Conservation (phyloP, 2,329 filamentous ascomycete species). For the Talaromyces amestolkiae region DNA sequence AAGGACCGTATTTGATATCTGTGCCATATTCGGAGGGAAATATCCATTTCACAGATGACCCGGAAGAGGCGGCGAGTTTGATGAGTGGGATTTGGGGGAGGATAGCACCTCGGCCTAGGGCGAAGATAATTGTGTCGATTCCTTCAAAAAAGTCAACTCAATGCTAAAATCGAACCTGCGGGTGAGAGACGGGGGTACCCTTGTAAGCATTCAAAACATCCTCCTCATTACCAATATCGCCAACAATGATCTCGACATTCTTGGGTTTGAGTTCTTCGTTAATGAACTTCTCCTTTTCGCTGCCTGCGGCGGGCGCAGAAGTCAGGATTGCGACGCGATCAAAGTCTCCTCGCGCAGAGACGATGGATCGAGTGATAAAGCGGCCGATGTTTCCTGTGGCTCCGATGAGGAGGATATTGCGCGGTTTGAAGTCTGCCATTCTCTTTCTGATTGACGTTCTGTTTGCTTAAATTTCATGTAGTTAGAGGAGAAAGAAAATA, state of each 20-base stretch:
- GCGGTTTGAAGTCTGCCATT: conserved; percentile 24
- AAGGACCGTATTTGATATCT: conserved; percentile 60
- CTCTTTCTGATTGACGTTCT: neutral
- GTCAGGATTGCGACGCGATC: conserved; percentile 57
- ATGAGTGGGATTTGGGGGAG: conserved; percentile 62
- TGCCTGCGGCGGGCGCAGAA: conserved; percentile 49
- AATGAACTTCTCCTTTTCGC: conserved; percentile 49
- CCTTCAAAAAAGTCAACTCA: conserved; percentile 29
- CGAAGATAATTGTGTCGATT: conserved; percentile 65
- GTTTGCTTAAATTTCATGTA: too few species aligned
- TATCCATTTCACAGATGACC: conserved; percentile 59
- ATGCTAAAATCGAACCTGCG: neutral
- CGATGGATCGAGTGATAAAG: conserved; percentile 52
- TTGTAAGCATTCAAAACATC: conserved; percentile 58
- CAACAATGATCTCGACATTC: conserved; percentile 56
- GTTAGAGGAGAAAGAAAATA: neutral
- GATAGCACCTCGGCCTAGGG: conserved; percentile 63
- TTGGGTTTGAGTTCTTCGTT: conserved; percentile 41
- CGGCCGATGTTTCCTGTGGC: conserved; percentile 54
- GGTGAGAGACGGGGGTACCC: conserved; percentile 30
- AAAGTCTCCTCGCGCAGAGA: conserved; percentile 48
- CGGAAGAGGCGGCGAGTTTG: conserved; percentile 54
- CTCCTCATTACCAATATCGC: conserved; percentile 52
- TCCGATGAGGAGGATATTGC: conserved; percentile 54
- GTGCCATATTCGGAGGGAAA: conserved; percentile 68